Percentiles rank a stretch among this genome's conserved stretches.
phyloP scores from a whole-genome alignment of 2,329 filamentous ascomycete genomes.

The Elsinoe australis region DNA sequence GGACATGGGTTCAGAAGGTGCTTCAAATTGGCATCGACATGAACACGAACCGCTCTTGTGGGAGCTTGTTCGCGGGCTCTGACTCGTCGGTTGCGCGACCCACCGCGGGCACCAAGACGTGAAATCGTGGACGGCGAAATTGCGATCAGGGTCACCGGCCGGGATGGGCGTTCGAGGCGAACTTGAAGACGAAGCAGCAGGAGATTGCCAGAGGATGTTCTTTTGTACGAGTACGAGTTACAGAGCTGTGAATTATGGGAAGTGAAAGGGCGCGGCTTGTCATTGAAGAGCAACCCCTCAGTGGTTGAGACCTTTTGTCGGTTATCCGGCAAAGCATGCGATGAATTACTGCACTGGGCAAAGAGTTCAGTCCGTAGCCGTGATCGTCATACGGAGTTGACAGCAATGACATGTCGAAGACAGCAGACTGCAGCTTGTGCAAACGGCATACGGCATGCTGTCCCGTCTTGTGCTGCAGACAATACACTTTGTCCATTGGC shows the following conservation, averaged over 20 bases:
- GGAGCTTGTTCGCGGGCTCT: conserved; percentile 4
- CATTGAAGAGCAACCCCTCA: too few relatives aligned
- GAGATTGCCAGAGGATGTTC: too few relatives aligned
- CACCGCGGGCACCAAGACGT: conserved; percentile 3
- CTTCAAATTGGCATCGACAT: conserved; percentile 13
- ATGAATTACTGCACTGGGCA: too few relatives aligned
- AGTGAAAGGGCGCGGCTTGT: too few relatives aligned
- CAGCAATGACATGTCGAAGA: neutral
- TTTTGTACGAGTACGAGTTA: too few relatives aligned
- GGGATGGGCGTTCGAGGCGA: conserved; percentile 7
- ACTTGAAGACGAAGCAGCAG: too few relatives aligned
- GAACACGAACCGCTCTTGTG: conserved; percentile 12
- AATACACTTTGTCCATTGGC: conserved; percentile 9
- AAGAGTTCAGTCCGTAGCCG: too few relatives aligned
- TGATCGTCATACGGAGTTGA: too few relatives aligned
- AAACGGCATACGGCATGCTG: neutral
- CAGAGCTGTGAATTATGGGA: too few relatives aligned
- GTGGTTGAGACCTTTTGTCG: too few relatives aligned
- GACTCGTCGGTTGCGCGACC: conserved; percentile 12
- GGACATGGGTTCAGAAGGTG: conserved; percentile 14
- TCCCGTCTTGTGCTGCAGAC: conserved; percentile 7
- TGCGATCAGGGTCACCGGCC: conserved; percentile 1
- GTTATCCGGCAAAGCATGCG: too few relatives aligned
- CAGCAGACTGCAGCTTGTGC: too few relatives aligned
- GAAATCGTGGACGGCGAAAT: conserved; percentile 11